Evolutionary conservation across 176 grass and related monocot species (phyloP), one percentile per base, ranked within the genome.

Genomic region (Tuctoria greenei): DNA sequence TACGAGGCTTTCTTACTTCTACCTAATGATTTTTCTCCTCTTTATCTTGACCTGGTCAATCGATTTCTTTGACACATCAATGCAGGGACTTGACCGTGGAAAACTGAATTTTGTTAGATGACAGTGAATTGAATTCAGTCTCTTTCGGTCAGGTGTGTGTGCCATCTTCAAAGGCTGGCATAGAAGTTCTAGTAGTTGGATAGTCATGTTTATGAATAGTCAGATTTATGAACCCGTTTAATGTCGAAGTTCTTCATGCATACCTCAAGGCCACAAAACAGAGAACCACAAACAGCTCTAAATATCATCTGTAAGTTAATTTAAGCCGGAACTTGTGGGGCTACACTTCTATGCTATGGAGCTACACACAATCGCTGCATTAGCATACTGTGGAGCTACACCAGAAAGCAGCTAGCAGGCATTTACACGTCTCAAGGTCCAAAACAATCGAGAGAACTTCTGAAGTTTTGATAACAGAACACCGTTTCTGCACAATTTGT

Each of bases 231-330:
- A 76, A 76, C 45, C 27, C 4, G 3, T 7, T 64, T 42, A 16
- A 0, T 86, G 72, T 76, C 58, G 21, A 66, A 66, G 58, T 82
- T 77, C 17, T 76, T 64, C 27, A 57, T 47, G 71, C 47, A 77
- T 68, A 23, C 7, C 10, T 64, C 10, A 16, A 37, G 65, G 46
- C 58, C 57, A 71, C 42, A 40, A 58, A 59, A 41, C 4, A 73
- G 4, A 50, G 39, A 62, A 31, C 11, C 21, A 15, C 10, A 36
- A 31, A 57, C 42, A 4, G 14, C 20, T 43, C 17, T 42, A 14
- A 20, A 21, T 57, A 63, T 72, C 35, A 39, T 51, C 35, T 75
- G 46, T 8, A 25, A 61, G 7, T 51, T 17, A 45, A n/a, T 35
- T 43, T 44, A 44, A 43, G 20, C 51, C 26, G 20, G 4, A 64